These are phyloP conservation scores for Leptosphaerulina australis DNA, from an alignment of 2,329 filamentous ascomycete genomes.

Conservation along the genomic window DNA sequence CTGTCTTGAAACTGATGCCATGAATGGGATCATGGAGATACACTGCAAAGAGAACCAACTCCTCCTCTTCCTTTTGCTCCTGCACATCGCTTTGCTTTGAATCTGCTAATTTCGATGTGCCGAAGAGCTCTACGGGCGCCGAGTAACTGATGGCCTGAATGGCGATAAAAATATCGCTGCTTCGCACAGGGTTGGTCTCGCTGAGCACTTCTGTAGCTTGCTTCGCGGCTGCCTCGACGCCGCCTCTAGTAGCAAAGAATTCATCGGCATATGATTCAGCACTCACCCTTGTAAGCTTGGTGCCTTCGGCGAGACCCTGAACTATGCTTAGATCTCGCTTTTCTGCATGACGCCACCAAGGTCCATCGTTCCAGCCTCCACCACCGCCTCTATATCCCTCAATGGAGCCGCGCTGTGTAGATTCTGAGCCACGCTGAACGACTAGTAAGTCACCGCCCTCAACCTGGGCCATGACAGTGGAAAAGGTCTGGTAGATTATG, in stretches of 20 bases:
- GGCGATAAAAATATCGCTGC: conserved; percentile 93
- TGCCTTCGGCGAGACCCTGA: conserved; percentile 81
- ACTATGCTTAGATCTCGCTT: conserved; percentile 80
- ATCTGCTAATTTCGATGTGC: conserved; percentile 60
- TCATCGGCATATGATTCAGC: conserved; percentile 88
- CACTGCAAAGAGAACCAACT: conserved; percentile 74
- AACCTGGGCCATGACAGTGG: conserved; percentile 97
- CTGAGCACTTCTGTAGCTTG: conserved; percentile 78
- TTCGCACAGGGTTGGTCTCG: conserved; percentile 87
- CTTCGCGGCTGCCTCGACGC: conserved; percentile 78
- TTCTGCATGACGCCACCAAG: conserved; percentile 84
- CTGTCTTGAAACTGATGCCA: conserved; percentile 80
- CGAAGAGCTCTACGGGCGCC: conserved; percentile 70
- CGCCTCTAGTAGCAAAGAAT: conserved; percentile 79
- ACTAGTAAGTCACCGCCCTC: conserved; percentile 95
- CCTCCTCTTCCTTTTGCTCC: conserved; percentile 63
- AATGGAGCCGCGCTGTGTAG: conserved; percentile 69
- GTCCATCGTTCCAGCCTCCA: conserved; percentile 86
- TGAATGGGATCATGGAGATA: conserved; percentile 89
- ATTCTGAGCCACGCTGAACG: conserved; percentile 90
- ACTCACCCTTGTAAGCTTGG: conserved; percentile 86
- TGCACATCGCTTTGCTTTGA: conserved; percentile 61
- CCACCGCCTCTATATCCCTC: conserved; percentile 62
- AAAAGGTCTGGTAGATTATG: conserved; percentile 88
- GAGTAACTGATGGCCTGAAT: conserved; percentile 82